Evolutionary conservation across 257 asterid genomes (phyloP), one percentile per base, ranked within the genome.

Genomic region (Salvia rosmarinus): DNA sequence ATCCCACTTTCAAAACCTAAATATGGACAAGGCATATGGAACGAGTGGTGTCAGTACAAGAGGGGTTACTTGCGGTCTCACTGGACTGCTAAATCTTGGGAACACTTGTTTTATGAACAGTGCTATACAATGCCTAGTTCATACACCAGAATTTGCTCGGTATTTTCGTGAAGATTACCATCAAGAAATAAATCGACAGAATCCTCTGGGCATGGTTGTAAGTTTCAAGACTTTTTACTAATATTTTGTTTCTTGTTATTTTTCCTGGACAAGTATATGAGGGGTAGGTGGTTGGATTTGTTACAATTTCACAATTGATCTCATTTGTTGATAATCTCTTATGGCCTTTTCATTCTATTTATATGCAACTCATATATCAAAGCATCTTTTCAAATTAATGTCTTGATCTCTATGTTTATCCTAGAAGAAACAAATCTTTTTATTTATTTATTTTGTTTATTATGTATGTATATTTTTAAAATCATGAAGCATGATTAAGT

Each of bases 171-270:
- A 95, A 70, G 97, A 95, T 85, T 95, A 95, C 77, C 91, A 95
- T 86, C 93, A 86, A 81, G 98, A 95, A 76, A 95, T 95, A 75
- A 95, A 95, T 82, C 85, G 93, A 72, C 94, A 91, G 81, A 95
- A 95, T 73, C 99, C 99, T 73, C 84, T 95, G 51, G 99, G 99
- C 88, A 95, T 89, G 97, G 96, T 95, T 79, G 99, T 95, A 88
- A 91, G 98, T 89, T 84, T 70, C 88, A 72, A 73, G 25, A n/a
- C 56, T 21, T 39, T 62, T 40, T 32, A 44, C 30, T 21, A 14
- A 23, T 56, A 42, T 28, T 56, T 61, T 34, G 21, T 55, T 59
- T 47, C 66, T 11, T 34, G 23, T 20, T 64, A 9, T 17, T 23
- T 23, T 32, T 58, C 20, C 21, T 43, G 25, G 71, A 47, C 12